Evolutionary conservation across 192 early-diverging fungal genomes (phyloP).

Genomic region (Powellomyces hirtus): DNA sequence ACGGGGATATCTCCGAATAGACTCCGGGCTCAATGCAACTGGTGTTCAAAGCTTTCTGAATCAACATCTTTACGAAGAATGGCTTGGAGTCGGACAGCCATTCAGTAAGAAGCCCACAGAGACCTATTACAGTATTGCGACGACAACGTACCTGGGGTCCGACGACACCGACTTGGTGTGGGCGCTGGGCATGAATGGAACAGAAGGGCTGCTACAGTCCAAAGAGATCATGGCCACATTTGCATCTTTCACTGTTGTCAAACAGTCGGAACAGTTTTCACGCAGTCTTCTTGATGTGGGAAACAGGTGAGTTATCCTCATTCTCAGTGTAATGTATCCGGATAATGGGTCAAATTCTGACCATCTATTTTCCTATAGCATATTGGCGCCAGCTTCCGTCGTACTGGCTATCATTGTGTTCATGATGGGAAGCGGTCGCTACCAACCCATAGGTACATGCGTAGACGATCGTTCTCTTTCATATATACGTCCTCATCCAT

Average conservation of each 20-base stretch:
- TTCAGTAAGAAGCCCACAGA: neutral
- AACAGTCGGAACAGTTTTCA: neutral
- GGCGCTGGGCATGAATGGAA: neutral
- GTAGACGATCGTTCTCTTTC: constrained; percentile 44
- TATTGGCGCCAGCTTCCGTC: constrained; percentile 52
- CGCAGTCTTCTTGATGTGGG: neutral
- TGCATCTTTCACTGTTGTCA: constrained; percentile 2
- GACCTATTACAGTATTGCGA: neutral
- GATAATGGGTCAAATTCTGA: neutral
- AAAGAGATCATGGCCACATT: neutral
- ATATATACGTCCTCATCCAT: too few species aligned
- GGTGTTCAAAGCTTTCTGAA: neutral
- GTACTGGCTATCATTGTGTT: constrained; percentile 46
- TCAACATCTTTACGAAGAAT: neutral
- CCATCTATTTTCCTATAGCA: neutral
- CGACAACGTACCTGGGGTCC: neutral
- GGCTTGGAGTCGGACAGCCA: neutral
- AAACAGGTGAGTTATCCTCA: constrained; percentile 16
- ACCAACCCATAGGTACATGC: constrained; percentile 47
- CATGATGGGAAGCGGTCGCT: constrained; percentile 42
- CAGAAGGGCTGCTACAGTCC: neutral
- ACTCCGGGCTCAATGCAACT: neutral
- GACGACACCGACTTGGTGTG: constrained; percentile 10
- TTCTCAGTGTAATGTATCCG: neutral
- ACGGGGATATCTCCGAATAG: neutral